These are phyloP conservation scores for Gloeostereum incarnatum DNA, from an alignment of 768 basidiomycete genomes.

Conservation along the genomic window DNA sequence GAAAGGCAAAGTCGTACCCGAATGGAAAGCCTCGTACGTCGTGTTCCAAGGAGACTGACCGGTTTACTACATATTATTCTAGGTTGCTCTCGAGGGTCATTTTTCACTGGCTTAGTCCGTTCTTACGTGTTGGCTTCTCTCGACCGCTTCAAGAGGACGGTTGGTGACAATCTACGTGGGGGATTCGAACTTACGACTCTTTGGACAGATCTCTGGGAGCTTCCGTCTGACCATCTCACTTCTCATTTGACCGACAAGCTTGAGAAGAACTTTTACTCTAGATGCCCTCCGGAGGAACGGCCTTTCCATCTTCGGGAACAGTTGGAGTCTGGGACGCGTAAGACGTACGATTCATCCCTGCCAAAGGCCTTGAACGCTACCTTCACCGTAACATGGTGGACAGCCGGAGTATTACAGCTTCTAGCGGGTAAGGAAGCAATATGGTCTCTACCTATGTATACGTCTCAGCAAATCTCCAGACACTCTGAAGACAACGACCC, in stretches of 20 bases:
- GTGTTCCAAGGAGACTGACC: background rate
- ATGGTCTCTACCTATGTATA: no score
- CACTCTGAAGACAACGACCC: constrained; percentile 35
- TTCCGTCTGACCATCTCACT: constrained; percentile 25
- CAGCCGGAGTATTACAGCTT: constrained; percentile 20
- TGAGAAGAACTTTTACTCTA: constrained; percentile 31
- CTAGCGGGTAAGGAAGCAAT: constrained; percentile 16
- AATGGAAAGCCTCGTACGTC: constrained; percentile 9
- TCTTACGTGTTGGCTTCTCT: constrained; percentile 27
- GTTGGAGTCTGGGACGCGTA: background rate
- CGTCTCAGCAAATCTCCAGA: no score
- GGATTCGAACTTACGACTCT: background rate
- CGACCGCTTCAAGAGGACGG: constrained; percentile 27
- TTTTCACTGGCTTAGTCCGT: constrained; percentile 24
- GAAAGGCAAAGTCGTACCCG: constrained; percentile 10
- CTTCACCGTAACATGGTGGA: constrained; percentile 23
- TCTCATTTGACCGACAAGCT: constrained; percentile 23
- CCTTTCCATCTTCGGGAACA: constrained; percentile 12
- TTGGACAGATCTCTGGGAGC: constrained; percentile 34
- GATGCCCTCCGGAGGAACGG: constrained; percentile 30
- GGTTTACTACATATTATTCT: background rate
- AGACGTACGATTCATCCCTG: constrained; percentile 8
- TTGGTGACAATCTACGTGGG: constrained; percentile 4
- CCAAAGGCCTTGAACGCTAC: constrained; percentile 18
- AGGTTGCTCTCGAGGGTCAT: constrained; percentile 20